A percentile compares a stretch with the other conserved stretches of the same genome.
Conservation (phyloP, 1,284 basidiomycete genomes). For the Pseudozyma sp. region DNA sequence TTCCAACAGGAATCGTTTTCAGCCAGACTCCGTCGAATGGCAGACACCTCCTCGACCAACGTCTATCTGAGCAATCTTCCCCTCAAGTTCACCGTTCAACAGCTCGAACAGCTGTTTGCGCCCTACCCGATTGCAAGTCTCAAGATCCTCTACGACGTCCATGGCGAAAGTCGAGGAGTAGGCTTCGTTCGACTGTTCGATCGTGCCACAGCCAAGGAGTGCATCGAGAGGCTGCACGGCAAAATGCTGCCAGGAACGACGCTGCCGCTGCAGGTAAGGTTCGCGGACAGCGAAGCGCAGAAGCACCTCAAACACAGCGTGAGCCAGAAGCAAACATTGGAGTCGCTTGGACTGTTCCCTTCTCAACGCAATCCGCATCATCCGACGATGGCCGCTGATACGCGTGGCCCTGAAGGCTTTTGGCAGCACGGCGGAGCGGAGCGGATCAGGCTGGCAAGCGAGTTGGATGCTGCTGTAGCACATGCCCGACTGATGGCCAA, state of each 20-base stretch:
- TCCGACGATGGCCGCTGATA: not conserved
- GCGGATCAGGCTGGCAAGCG: slow-evolving; percentile 16
- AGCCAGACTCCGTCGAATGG: slow-evolving; percentile 53
- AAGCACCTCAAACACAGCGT: slow-evolving; percentile 55
- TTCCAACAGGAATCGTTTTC: slow-evolving; percentile 48
- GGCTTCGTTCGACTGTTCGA: slow-evolving; percentile 57
- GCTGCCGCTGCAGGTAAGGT: slow-evolving; percentile 55
- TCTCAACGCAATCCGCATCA: not conserved
- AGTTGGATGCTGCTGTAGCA: slow-evolving; percentile 14
- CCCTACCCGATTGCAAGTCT: slow-evolving; percentile 57
- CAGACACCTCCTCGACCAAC: slow-evolving; percentile 53
- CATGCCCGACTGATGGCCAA: slow-evolving; percentile 4
- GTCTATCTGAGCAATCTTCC: slow-evolving; percentile 62
- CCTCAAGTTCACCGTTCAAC: slow-evolving; percentile 36
- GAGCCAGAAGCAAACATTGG: slow-evolving; percentile 43
- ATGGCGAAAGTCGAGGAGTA: slow-evolving; percentile 57
- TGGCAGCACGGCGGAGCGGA: not conserved
- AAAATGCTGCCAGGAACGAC: slow-evolving; percentile 46
- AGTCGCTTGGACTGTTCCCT: slow-evolving; percentile 26
- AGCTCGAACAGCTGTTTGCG: slow-evolving; percentile 61
- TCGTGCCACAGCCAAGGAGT: slow-evolving; percentile 52
- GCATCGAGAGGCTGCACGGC: slow-evolving; percentile 57
- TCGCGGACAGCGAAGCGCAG: slow-evolving; percentile 64
- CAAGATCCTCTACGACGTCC: slow-evolving; percentile 56
- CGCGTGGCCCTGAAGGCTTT: not conserved